Evolutionary conservation across 2,329 filamentous ascomycete species (phyloP).

Genomic region (Diaporthe eres): DNA sequence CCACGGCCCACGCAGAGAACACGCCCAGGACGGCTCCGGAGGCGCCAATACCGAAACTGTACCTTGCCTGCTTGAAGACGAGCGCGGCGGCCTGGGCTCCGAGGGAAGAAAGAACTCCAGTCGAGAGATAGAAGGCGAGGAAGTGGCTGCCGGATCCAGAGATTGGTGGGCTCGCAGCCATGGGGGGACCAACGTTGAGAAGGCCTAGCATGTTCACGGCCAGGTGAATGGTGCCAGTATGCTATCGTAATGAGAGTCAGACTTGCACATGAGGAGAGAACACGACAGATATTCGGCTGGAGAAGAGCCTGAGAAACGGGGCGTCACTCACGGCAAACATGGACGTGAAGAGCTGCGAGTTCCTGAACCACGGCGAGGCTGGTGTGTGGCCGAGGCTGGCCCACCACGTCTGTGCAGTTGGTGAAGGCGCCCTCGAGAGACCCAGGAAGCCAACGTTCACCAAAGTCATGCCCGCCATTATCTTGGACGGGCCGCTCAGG

Average conservation of each 20-base stretch:
- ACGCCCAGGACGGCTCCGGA: conserved; percentile 47
- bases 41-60: conserved; percentile 44
- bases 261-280: not conserved
- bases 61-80: conserved; percentile 40
- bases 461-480: conserved; percentile 41
- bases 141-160: conserved; percentile 45
- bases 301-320: not conserved
- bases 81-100: conserved; percentile 44
- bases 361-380: conserved; percentile 25
- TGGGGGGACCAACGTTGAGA: conserved; percentile 45
- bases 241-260: conserved; percentile 33
- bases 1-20: conserved; percentile 45
- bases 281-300: too few species aligned
- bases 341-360: conserved; percentile 46
- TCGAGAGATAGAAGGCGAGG: conserved; percentile 47
- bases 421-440: conserved; percentile 39
- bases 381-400: conserved; percentile 30
- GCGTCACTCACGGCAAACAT: conserved; percentile 44
- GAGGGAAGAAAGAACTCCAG: conserved; percentile 44
- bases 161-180: conserved; percentile 45
- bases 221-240: conserved; percentile 47
- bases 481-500: conserved; percentile 37
- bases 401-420: conserved; percentile 4
- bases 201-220: conserved; percentile 49
- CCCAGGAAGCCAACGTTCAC: conserved; percentile 43